A percentile compares a stretch with the other conserved stretches of the same genome.
Evolutionary conservation across 306 rosid species (phyloP).

Genomic region (Dryas drummondii): DNA sequence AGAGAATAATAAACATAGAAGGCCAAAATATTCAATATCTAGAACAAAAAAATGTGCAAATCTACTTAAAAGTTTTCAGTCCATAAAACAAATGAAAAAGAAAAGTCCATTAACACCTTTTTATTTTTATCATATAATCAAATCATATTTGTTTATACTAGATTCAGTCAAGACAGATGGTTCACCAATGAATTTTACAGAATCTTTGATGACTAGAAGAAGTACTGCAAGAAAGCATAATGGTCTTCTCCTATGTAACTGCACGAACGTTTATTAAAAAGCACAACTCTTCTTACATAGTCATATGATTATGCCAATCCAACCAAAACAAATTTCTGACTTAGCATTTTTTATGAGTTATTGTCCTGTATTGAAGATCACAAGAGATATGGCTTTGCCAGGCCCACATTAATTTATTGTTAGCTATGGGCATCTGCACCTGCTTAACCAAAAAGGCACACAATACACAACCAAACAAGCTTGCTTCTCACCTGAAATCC

Average conservation of each 20-base stretch:
- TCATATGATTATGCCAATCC: background rate
- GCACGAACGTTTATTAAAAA: background rate
- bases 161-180: background rate
- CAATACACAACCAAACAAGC: background rate
- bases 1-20: conserved; percentile 29
- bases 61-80: background rate
- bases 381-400: no score
- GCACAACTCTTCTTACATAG: background rate
- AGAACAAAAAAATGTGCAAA: background rate
- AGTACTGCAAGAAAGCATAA: background rate
- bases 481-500: conserved; percentile 73
- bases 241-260: background rate
- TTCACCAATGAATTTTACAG: background rate
- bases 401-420: no score
- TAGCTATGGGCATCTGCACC: no score
- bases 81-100: background rate
- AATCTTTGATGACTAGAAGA: background rate
- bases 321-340: background rate
- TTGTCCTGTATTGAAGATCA: background rate
- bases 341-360: background rate
- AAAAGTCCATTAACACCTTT: background rate
- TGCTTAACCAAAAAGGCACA: background rate
- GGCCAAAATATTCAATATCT: conserved; percentile 18
- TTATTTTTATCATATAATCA: background rate
- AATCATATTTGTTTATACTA: background rate